Evolutionary conservation across 495 filamentous ascomycete species (phyloP).

Genomic region (Penicillium parvum): DNA sequence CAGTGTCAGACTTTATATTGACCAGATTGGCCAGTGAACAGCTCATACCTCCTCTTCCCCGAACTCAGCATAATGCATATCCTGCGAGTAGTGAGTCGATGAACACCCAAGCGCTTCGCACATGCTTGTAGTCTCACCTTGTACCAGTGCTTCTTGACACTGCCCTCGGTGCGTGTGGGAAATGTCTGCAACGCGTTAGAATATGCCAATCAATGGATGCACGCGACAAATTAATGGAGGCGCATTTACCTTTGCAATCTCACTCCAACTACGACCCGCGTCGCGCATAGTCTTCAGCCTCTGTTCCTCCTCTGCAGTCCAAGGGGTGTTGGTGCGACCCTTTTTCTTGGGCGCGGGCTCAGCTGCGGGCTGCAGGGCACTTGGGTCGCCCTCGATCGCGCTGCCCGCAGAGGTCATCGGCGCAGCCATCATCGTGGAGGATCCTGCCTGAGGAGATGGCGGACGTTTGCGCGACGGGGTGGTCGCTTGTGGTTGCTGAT

Average conservation of each 20-base stretch:
- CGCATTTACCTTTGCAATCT: slow-evolving; percentile 82
- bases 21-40: background rate
- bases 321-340: slow-evolving; percentile 93
- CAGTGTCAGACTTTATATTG: slow-evolving; percentile 20
- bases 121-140: too few relatives aligned
- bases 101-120: too few relatives aligned
- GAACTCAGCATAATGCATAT: slow-evolving; percentile 99
- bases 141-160: slow-evolving; percentile 99
- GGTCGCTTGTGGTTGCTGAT: slow-evolving; percentile 28
- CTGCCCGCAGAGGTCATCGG: slow-evolving; percentile 24
- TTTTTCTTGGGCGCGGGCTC: slow-evolving; percentile 72
- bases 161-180: slow-evolving; percentile 88
- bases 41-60: slow-evolving; percentile 88
- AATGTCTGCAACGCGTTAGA: slow-evolving; percentile 63
- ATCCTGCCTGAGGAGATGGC: slow-evolving; percentile 31
- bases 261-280: slow-evolving; percentile 88
- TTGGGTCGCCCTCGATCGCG: slow-evolving; percentile 30
- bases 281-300: slow-evolving; percentile 90
- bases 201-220: slow-evolving; percentile 10
- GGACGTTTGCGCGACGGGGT: slow-evolving; percentile 42
- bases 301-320: slow-evolving; percentile 93
- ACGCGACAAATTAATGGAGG: background rate
- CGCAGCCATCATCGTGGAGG: slow-evolving; percentile 34
- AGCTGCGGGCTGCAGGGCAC: slow-evolving; percentile 24
- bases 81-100: slow-evolving; percentile 40